These are phyloP conservation scores for Aschersonia sp. DNA, from an alignment of 2,329 filamentous ascomycete genomes.

Conservation along the genomic window DNA sequence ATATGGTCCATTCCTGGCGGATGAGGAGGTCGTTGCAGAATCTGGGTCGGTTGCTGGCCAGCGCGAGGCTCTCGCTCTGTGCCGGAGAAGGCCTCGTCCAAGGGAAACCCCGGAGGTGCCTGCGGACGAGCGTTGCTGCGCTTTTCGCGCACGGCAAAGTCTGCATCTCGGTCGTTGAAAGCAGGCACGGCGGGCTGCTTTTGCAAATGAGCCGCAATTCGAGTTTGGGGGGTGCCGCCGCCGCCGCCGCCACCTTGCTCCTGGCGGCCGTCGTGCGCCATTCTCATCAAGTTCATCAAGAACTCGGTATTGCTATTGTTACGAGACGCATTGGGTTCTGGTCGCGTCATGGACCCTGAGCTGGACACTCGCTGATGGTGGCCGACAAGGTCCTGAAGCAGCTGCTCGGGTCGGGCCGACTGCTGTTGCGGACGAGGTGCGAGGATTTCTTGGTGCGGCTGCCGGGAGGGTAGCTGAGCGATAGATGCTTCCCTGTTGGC, in stretches of 20 bases:
- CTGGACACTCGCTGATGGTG: conserved; percentile 42
- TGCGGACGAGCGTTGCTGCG: conserved; percentile 25
- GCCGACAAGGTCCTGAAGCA: conserved; percentile 44
- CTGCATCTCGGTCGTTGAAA: conserved; percentile 32
- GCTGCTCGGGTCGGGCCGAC: conserved; percentile 40
- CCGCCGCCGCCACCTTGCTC: conserved; percentile 23
- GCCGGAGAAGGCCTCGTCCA: conserved; percentile 36
- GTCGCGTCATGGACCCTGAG: conserved; percentile 29
- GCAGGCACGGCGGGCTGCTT: conserved; percentile 30
- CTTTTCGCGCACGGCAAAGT: conserved; percentile 21
- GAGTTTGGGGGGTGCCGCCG: conserved; percentile 5
- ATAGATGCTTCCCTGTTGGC: conserved; percentile 27
- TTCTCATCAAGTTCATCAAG: conserved; percentile 67
- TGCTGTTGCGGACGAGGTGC: conserved; percentile 35
- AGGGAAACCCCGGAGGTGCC: conserved; percentile 32
- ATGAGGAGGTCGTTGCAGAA: conserved; percentile 47
- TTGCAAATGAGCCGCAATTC: conserved; percentile 5
- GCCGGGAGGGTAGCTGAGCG: conserved; percentile 25
- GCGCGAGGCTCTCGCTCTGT: conserved; percentile 27
- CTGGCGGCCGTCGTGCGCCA: conserved; percentile 30
- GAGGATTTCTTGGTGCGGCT: conserved; percentile 34
- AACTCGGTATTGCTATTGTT: conserved; percentile 65
- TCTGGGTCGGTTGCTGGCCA: conserved; percentile 42
- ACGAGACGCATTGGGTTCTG: conserved; percentile 26
- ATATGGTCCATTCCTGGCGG: conserved; percentile 47